Percentiles rank a stretch among this genome's conserved stretches.
Evolutionary conservation across 1,284 basidiomycete genomes (phyloP).

Genomic region (Coniophora puteana): DNA sequence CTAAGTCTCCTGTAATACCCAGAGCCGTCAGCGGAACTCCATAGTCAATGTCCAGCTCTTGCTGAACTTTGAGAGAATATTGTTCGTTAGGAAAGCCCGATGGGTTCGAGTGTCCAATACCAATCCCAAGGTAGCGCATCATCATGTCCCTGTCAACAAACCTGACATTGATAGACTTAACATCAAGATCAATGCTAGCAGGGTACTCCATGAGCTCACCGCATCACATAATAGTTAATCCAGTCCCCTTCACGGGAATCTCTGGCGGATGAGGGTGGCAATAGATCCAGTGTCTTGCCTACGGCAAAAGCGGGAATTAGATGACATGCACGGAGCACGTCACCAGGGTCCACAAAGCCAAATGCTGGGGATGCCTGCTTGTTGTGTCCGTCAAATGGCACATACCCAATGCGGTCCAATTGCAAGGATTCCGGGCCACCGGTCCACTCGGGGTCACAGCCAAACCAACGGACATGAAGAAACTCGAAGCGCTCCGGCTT

Average conservation of each 20-base stretch:
- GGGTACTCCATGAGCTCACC: constrained; percentile 9
- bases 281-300: constrained; percentile 19
- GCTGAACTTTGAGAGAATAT: neutral
- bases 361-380: constrained; percentile 5
- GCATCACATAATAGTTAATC: constrained; percentile 4
- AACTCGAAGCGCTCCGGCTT: constrained; percentile 6
- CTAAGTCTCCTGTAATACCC: neutral
- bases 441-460: neutral
- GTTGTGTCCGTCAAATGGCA: neutral
- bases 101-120: constrained; percentile 13
- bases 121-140: constrained; percentile 14
- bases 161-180: constrained; percentile 6
- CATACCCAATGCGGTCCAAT: neutral
- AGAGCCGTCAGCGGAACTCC: neutral
- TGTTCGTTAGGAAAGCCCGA: neutral
- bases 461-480: constrained; percentile 12
- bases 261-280: constrained; percentile 19
- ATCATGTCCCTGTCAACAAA: constrained; percentile 18
- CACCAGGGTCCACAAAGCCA: constrained; percentile 9
- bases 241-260: neutral
- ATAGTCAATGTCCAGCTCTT: neutral
- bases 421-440: neutral
- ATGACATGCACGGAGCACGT: constrained; percentile 8
- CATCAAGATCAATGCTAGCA: constrained; percentile 5
- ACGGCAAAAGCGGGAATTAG: constrained; percentile 12